These are phyloP conservation scores for Fragaria ananassa DNA, from an alignment of 306 rosid species.

Conservation along the genomic window DNA sequence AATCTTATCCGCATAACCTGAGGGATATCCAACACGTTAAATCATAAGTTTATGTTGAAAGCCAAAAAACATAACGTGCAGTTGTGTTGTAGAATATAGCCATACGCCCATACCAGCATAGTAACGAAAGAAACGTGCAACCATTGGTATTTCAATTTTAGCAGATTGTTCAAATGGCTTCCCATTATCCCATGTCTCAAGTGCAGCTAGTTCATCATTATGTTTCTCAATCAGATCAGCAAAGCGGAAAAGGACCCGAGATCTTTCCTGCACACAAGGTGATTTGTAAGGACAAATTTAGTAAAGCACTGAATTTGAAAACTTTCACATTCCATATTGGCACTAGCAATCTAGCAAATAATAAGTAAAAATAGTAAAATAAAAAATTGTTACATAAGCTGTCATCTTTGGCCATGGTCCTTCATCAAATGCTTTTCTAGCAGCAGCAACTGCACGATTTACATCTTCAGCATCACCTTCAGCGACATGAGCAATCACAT, in stretches of 20 bases:
- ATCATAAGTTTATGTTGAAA: not conserved
- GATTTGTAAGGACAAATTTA: not conserved
- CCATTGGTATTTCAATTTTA: slow-evolving; percentile 63
- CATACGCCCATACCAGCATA: slow-evolving; percentile 58
- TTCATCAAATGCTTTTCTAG: slow-evolving; percentile 80
- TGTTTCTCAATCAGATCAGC: slow-evolving; percentile 82
- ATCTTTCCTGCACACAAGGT: slow-evolving; percentile 55
- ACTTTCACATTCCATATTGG: not conserved
- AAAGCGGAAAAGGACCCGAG: slow-evolving; percentile 55
- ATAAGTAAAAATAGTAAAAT: not conserved
- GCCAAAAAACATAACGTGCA: not conserved
- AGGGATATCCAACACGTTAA: not conserved
- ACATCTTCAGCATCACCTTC: slow-evolving; percentile 82
- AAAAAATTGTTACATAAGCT: slow-evolving; percentile 60
- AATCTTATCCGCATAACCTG: slow-evolving; percentile 97
- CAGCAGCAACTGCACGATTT: slow-evolving; percentile 81
- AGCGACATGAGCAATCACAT: slow-evolving; percentile 75
- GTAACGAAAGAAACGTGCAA: slow-evolving; percentile 65
- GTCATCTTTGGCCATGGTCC: slow-evolving; percentile 96
- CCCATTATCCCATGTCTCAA: slow-evolving; percentile 95
- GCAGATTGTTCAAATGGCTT: slow-evolving; percentile 82
- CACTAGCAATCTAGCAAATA: not conserved
- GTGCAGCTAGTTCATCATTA: slow-evolving; percentile 70
- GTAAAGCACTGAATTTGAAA: not conserved
- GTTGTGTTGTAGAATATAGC: not conserved